Conservation (phyloP, 139 green algal species). For the Asterochloris erici region DNA sequence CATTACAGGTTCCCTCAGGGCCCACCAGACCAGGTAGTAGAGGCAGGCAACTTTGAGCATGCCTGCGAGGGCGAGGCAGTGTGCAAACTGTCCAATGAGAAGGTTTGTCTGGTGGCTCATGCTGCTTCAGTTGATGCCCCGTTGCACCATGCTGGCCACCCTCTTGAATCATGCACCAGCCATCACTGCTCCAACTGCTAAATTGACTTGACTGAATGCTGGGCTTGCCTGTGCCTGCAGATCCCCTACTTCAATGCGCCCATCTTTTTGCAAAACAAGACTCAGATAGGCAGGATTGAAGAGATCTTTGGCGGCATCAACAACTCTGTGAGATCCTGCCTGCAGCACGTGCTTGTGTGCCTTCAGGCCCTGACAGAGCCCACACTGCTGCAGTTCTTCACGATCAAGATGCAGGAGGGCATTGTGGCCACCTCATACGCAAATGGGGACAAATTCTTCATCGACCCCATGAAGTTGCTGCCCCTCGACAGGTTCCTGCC, state of each 20-base stretch:
- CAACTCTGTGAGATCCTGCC: slow-evolving; percentile 48
- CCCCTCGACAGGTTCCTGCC: slow-evolving; percentile 88
- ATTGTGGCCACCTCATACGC: slow-evolving; percentile 89
- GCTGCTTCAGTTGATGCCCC: background rate
- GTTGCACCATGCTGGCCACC: background rate
- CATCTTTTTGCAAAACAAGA: slow-evolving; percentile 99
- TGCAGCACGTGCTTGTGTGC: background rate
- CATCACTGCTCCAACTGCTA: background rate
- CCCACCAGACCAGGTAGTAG: slow-evolving; percentile 64
- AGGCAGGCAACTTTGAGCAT: slow-evolving; percentile 89
- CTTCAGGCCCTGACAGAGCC: background rate
- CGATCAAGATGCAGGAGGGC: slow-evolving; percentile 95
- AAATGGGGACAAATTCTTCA: slow-evolving; percentile 96
- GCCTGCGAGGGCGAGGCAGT: slow-evolving; percentile 97
- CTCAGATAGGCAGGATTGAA: slow-evolving; percentile 93
- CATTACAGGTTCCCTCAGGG: slow-evolving; percentile 21
- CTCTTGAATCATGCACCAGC: background rate
- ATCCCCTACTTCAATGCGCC: slow-evolving; percentile 99
- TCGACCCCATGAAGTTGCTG: slow-evolving; percentile 88
- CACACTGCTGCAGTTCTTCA: slow-evolving; percentile 71
- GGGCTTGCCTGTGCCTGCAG: slow-evolving; percentile 34
- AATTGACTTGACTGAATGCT: background rate
- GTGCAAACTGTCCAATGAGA: slow-evolving; percentile 93
- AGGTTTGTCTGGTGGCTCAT: slow-evolving; percentile 52
- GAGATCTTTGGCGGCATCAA: slow-evolving; percentile 98